Evolutionary conservation across 2,329 filamentous ascomycete species (phyloP), one percentile per base, ranked within the genome.

Genomic region (Aspergillus neotritici): DNA sequence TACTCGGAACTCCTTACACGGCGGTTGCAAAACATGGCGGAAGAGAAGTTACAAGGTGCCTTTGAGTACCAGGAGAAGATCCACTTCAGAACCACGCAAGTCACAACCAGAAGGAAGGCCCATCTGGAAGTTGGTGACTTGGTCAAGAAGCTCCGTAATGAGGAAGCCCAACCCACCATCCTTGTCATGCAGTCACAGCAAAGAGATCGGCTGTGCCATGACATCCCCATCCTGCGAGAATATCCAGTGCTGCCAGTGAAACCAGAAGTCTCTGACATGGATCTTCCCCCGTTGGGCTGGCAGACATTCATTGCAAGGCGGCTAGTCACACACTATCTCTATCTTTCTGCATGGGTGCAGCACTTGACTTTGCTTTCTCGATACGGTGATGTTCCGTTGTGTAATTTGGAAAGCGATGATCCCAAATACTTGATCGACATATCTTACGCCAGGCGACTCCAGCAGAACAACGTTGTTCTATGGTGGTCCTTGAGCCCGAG

Each of bases 351-450:
- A 0, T 98, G 93, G 91, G 79, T 98, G 34, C 71, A 87, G 32
- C 90, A 98, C 67, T 75, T 98, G 13, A 85, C 88, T 17, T 83
- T 89, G 36, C 78, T 98, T 42, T 86, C 93, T 37, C 79, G 88
- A 49, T 97, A 97, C 61, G 93, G 93, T 17, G 88, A 97, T 62
- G 82, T 98, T 4, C 93, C 93, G 1, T 75, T 99, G 6, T 97
- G 93, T 68, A 98, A 99, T 57, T 72, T 99, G 28, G 93, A 97
- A 64, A 83, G 84, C 34, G 93, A 97, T 53, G 93, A 98, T 57
- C 91, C 93, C 21, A 82, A 88, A 3, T 97, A 93, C 70, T 71
- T 98, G 42, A 98, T 99, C 55, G 93, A 99, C 61, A 81, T 99
- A 43, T 87, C 91, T 0, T 99, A 97, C 63, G 93, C 93, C 0